Conservation (phyloP, 148 eudicot genomes). For the Camellia japonica region DNA sequence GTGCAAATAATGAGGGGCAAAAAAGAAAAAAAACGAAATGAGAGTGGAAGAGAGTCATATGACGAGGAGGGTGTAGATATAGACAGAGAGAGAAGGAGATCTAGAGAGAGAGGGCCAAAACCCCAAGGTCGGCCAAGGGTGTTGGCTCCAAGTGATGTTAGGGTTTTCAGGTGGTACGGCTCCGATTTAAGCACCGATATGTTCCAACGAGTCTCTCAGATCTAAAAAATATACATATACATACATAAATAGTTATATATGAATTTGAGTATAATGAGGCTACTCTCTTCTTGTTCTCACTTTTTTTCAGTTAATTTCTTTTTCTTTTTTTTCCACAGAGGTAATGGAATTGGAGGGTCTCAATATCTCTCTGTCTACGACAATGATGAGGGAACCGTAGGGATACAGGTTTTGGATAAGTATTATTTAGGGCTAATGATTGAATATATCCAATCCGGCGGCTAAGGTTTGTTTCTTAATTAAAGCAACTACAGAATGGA, state of each 20-base stretch:
- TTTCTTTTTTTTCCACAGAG: no score
- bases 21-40: neutral
- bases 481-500: no score
- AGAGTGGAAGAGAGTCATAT: neutral
- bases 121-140: neutral
- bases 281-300: neutral
- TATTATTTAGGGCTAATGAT: no score
- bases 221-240: neutral
- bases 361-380: no score
- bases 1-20: neutral
- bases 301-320: no score
- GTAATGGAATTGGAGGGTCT: no score
- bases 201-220: neutral
- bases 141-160: neutral
- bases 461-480: no score
- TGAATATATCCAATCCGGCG: no score
- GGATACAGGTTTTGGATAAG: no score
- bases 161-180: neutral
- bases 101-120: constrained; percentile 2
- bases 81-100: neutral
- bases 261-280: neutral
- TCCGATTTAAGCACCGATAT: neutral
- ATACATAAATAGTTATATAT: neutral
- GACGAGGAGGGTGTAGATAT: no score
- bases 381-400: no score